Conservation (phyloP, 805 yeast species). For the Saccharomycopsis javanensis region DNA sequence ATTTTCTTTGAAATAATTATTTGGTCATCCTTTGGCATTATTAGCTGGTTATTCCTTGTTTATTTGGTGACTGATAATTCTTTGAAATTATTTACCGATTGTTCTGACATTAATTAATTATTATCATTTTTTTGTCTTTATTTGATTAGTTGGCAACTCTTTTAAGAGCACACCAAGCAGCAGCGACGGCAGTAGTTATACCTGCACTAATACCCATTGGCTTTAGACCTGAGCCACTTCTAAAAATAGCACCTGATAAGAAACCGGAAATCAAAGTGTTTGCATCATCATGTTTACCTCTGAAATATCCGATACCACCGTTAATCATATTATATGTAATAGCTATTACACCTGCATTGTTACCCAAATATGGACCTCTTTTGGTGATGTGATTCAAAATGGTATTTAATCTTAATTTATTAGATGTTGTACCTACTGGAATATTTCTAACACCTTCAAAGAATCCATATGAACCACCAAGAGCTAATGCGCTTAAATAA, state of each 20-base stretch:
- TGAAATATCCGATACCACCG: slow-evolving; percentile 62
- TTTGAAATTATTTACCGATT: no score
- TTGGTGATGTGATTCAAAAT: slow-evolving; percentile 85
- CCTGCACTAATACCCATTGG: slow-evolving; percentile 86
- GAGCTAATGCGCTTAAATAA: slow-evolving; percentile 73
- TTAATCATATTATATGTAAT: slow-evolving; percentile 79
- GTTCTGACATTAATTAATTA: no score
- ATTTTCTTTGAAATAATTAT: no score
- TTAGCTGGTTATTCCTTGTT: no score
- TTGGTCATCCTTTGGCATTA: no score
- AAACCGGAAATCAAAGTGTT: slow-evolving; percentile 89
- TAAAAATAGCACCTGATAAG: slow-evolving; percentile 83
- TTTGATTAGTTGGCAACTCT: slow-evolving; percentile 11
- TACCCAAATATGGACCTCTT: slow-evolving; percentile 93
- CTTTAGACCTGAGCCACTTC: slow-evolving; percentile 71
- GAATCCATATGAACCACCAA: slow-evolving; percentile 85
- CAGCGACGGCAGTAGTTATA: slow-evolving; percentile 83
- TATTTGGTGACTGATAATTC: not conserved
- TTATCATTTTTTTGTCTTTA: not conserved
- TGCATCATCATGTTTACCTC: slow-evolving; percentile 82
- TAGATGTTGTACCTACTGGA: slow-evolving; percentile 58
- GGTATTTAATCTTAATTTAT: slow-evolving; percentile 79
- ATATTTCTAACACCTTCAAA: slow-evolving; percentile 75
- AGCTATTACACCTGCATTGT: slow-evolving; percentile 90
- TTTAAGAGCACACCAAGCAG: slow-evolving; percentile 85